Percentiles rank a stretch among this genome's conserved stretches.
These are phyloP conservation scores for Elsinoe fawcettii DNA, from an alignment of 2,329 filamentous ascomycete species.

Conservation along the genomic window DNA sequence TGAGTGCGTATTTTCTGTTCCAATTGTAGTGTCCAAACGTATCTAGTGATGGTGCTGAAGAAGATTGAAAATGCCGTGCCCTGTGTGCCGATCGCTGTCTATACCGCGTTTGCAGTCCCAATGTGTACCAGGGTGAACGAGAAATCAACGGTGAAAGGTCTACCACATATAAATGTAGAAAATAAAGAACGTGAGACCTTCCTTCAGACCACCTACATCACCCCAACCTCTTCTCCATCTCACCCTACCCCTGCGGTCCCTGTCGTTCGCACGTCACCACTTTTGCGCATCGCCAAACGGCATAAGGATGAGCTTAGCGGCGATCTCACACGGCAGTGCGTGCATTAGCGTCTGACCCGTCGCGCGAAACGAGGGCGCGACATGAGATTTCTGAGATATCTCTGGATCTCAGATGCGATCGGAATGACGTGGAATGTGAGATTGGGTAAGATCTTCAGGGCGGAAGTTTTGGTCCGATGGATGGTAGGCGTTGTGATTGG, in stretches of 20 bases:
- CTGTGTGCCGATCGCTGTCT: neutral
- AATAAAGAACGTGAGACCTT: neutral
- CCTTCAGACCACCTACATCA: conserved; percentile 7
- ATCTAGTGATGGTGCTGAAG: neutral
- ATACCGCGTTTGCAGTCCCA: neutral
- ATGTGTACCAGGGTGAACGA: neutral
- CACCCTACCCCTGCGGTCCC: neutral
- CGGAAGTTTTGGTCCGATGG: neutral
- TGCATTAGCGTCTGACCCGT: conserved; percentile 11
- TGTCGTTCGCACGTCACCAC: conserved; percentile 8
- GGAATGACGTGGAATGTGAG: conserved; percentile 5
- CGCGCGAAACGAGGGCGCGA: neutral
- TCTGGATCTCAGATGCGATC: conserved; percentile 7
- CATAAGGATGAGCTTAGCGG: neutral
- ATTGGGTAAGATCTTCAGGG: conserved; percentile 9
- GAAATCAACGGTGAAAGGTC: neutral
- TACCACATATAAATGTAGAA: neutral
- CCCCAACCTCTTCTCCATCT: conserved; percentile 1
- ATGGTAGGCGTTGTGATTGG: neutral
- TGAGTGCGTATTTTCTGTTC: neutral
- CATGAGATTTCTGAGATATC: conserved; percentile 4
- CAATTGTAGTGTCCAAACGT: neutral
- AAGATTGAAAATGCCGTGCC: neutral
- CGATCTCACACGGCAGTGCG: conserved; percentile 11
- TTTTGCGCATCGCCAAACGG: neutral